A percentile compares a stretch with the other conserved stretches of the same genome.
Conservation (phyloP, 345 rosid genomes). For the Geranium rotundifolium region DNA sequence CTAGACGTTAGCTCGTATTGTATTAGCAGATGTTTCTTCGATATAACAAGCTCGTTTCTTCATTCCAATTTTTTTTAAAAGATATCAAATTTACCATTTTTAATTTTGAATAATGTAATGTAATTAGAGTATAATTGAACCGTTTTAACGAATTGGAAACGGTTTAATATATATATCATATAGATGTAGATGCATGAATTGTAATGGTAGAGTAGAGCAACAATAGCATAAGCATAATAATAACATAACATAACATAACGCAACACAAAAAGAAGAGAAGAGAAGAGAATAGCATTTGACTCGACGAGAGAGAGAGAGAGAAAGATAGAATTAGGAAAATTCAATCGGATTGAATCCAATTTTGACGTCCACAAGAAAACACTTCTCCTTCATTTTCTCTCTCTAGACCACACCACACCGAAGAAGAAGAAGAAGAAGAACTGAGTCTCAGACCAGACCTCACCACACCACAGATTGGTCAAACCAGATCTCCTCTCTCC, state of each 20-base stretch:
- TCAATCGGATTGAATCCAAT: conserved; percentile 60
- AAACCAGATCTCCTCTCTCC: neutral
- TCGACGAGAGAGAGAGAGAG: conserved; percentile 21
- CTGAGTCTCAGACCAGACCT: conserved; percentile 24
- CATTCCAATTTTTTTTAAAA: too few relatives aligned
- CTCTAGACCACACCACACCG: conserved; percentile 40
- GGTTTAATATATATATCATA: too few relatives aligned
- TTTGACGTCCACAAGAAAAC: conserved; percentile 86
- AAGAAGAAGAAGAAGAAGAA: conserved; percentile 18
- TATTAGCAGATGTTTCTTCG: too few relatives aligned
- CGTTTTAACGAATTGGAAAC: too few relatives aligned
- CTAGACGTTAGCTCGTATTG: too few relatives aligned
- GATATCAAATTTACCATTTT: too few relatives aligned
- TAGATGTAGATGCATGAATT: too few relatives aligned
- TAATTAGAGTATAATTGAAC: too few relatives aligned
- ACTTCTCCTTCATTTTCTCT: conserved; percentile 26
- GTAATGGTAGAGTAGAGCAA: too few relatives aligned
- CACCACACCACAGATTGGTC: neutral
- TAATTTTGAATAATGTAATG: too few relatives aligned
- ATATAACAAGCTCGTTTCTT: too few relatives aligned
- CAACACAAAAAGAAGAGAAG: neutral
- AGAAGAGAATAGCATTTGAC: conserved; percentile 35
- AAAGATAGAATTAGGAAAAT: conserved; percentile 28
- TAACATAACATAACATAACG: neutral
- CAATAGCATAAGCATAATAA: neutral